These are phyloP conservation scores for Neoscytalidium dimidiatum DNA, from an alignment of 2,329 filamentous ascomycete species.

Conservation along the genomic window DNA sequence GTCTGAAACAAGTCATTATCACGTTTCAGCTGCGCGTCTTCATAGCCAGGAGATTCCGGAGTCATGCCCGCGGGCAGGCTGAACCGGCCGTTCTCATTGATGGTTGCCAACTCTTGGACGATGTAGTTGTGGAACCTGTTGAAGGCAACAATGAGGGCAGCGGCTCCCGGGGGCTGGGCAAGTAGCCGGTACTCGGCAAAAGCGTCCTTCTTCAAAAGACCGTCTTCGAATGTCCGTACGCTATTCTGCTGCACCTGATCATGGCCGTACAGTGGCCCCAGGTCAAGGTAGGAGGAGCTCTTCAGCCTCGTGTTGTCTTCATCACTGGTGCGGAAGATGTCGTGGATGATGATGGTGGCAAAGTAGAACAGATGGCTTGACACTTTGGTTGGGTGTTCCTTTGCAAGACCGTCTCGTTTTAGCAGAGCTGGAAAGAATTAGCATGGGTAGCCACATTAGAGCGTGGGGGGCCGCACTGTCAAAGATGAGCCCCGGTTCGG, in stretches of 20 bases:
- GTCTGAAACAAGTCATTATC: conserved; percentile 14
- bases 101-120: conserved; percentile 70
- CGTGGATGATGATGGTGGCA: conserved; percentile 60
- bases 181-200: conserved; percentile 64
- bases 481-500: conserved; percentile 1
- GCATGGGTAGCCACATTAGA: conserved; percentile 58
- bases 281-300: conserved; percentile 69
- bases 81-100: conserved; percentile 80
- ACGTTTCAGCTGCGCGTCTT: not conserved
- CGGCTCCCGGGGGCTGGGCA: conserved; percentile 62
- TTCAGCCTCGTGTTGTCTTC: conserved; percentile 60
- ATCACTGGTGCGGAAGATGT: conserved; percentile 62
- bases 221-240: conserved; percentile 63
- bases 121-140: conserved; percentile 77
- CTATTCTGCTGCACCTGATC: conserved; percentile 62
- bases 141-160: conserved; percentile 64
- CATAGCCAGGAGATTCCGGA: conserved; percentile 26
- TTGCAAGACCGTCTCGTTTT: conserved; percentile 52
- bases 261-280: conserved; percentile 68
- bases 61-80: conserved; percentile 54
- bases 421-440: conserved; percentile 66
- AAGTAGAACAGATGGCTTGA: conserved; percentile 72
- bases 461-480: not conserved
- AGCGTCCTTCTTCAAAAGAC: conserved; percentile 65
- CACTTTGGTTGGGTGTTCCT: conserved; percentile 63